These are phyloP conservation scores for Bruguiera parviflora DNA, from an alignment of 345 rosid genomes.

Conservation along the genomic window DNA sequence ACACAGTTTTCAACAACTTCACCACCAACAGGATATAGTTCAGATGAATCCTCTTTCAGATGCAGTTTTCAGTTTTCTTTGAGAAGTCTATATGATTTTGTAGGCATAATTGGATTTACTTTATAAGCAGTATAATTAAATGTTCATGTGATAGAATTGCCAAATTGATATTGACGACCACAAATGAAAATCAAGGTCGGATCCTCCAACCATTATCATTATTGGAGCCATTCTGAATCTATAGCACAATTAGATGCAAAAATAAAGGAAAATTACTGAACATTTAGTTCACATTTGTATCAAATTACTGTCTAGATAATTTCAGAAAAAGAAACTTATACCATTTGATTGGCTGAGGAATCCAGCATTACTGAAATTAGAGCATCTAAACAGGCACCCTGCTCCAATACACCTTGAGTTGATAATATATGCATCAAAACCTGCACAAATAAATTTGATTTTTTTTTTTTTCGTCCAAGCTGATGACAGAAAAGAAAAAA, in stretches of 20 bases:
- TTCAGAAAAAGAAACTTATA: constrained; percentile 20
- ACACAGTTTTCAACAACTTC: no score
- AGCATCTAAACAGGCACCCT: constrained; percentile 94
- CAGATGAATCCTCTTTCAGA: no score
- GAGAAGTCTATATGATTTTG: no score
- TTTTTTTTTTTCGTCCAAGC: no score
- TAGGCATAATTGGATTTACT: no score
- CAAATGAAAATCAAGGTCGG: no score
- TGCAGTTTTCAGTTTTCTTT: no score
- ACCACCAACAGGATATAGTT: no score
- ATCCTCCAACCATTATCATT: neutral
- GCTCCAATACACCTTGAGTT: constrained; percentile 69
- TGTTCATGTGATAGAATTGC: neutral
- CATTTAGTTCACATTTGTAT: neutral
- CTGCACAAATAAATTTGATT: constrained; percentile 11
- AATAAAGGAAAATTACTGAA: neutral
- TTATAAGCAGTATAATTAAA: no score
- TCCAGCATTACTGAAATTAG: constrained; percentile 77
- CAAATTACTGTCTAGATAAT: neutral
- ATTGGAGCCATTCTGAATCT: neutral
- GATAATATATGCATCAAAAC: constrained; percentile 67
- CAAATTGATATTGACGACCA: no score
- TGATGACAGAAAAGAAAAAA: neutral
- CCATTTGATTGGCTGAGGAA: constrained; percentile 92
- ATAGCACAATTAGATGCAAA: neutral